These are phyloP conservation scores for Paxillus ammoniavirescens DNA, from an alignment of 768 basidiomycete genomes.

Conservation along the genomic window DNA sequence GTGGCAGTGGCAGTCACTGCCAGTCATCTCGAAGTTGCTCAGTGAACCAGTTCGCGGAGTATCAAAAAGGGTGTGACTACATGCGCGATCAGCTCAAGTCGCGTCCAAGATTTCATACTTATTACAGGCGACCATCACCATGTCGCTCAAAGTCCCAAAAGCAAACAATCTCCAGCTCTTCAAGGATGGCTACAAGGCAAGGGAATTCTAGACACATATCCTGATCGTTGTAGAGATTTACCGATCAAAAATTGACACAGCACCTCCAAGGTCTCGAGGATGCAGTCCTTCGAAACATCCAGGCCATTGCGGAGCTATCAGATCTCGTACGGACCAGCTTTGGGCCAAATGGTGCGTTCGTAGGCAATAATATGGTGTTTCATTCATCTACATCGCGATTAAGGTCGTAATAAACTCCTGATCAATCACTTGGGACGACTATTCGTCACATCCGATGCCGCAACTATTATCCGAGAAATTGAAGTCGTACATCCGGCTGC, in stretches of 20 bases:
- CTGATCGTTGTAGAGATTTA: slow-evolving; percentile 6
- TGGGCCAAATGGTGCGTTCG: slow-evolving; percentile 83
- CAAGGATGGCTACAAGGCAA: slow-evolving; percentile 95
- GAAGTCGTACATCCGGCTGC: slow-evolving; percentile 99
- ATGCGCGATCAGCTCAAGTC: slow-evolving; percentile 1
- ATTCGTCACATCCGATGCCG: slow-evolving; percentile 98
- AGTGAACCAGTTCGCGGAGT: slow-evolving; percentile 12
- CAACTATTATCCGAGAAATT: slow-evolving; percentile 96
- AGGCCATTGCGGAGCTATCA: slow-evolving; percentile 92
- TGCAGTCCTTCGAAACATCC: slow-evolving; percentile 94
- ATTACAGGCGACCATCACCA: slow-evolving; percentile 30
- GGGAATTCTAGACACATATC: not conserved
- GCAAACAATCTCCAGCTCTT: slow-evolving; percentile 87
- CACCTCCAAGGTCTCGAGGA: slow-evolving; percentile 91
- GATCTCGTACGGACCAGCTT: slow-evolving; percentile 96
- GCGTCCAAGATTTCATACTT: slow-evolving; percentile 11
- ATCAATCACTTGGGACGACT: slow-evolving; percentile 96
- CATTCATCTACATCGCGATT: slow-evolving; percentile 5
- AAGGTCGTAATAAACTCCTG: slow-evolving; percentile 94
- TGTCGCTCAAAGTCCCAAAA: slow-evolving; percentile 96
- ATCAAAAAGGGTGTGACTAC: not conserved
- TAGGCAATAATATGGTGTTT: not conserved
- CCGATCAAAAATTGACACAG: slow-evolving; percentile 32
- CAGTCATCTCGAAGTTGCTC: not conserved
- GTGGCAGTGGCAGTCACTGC: not conserved